Evolutionary conservation across 2,329 filamentous ascomycete genomes (phyloP), one percentile per base, ranked within the genome.

Genomic region (Exophiala sp.): DNA sequence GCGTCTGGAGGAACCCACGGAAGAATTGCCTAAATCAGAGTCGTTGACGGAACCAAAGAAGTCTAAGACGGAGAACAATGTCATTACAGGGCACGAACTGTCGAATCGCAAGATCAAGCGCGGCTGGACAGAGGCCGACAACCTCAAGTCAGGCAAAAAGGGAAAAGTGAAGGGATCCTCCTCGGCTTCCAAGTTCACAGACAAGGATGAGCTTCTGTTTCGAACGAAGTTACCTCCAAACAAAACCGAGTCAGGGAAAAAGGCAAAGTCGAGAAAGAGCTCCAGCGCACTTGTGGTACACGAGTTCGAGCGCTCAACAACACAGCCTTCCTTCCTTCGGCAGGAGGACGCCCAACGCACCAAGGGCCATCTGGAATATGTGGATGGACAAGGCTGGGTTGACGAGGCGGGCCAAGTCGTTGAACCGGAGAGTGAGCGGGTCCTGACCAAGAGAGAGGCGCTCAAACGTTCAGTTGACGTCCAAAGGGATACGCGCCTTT

Each of bases 361-460:
- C 1, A 74, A 75, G 40, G 65, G 73, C n/a, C 73, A 75, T 32
- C 67, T 74, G 2, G 81, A 84, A 48, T 96, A 84, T 65, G 78
- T 93, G 34, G 85, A 95, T 46, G 89, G 85, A 18, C 83, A 86
- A 62, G 91, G 91, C 1, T 97, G 93, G 91, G 78, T 95, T 0
- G 85, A 95, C 60, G 79, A 82, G 54, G 73, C 83, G 13, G 90
- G 90, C 4, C 80, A 83, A 48, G 71, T 96, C 1, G 79, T 95
- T 2, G 86, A 94, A 30, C 18, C 44, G 8, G 58, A 61, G 46
- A 45, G 45, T 16, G 34, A 51, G 47, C 52, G 40, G n/a, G 29
- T 46, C 22, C 30, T 39, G 29, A 56, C 53, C 9, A 42, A 27
- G 30, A 46, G 45, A 47, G 47, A 38, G 46, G 52, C 61, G 3